Evolutionary conservation across 1,284 basidiomycete genomes (phyloP).

Genomic region (Cryptococcus hybrid): DNA sequence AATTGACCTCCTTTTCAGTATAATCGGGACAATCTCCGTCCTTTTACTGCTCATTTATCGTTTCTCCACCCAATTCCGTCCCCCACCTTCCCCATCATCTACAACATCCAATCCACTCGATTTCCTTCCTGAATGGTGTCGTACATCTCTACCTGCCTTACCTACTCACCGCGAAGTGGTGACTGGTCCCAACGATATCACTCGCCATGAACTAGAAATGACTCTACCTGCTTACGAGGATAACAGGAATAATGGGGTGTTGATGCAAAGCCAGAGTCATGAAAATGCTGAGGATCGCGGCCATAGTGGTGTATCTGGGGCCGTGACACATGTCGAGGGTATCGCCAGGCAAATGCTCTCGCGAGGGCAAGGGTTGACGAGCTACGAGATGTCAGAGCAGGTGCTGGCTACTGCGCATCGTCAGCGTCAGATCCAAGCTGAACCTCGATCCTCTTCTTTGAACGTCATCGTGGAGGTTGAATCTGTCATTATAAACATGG

Average conservation of each 20-base stretch:
- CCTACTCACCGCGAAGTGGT: constrained; percentile 15
- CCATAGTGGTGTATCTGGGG: neutral
- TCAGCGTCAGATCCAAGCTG: too few species aligned
- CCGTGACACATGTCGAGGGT: too few species aligned
- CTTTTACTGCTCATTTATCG: constrained; percentile 17
- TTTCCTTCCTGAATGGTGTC: constrained; percentile 12
- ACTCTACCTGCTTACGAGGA: constrained; percentile 21
- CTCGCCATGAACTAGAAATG: constrained; percentile 8
- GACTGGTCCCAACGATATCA: constrained; percentile 11
- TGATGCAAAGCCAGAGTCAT: constrained; percentile 9
- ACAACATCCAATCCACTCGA: neutral
- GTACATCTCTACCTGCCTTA: constrained; percentile 1
- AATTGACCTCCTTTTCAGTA: neutral
- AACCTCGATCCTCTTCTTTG: too few species aligned
- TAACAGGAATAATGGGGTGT: constrained; percentile 14
- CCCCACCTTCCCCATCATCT: neutral
- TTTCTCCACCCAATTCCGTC: constrained; percentile 5
- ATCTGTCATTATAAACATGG: too few species aligned
- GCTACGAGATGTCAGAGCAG: too few species aligned
- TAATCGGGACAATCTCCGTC: constrained; percentile 14
- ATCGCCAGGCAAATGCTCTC: too few species aligned
- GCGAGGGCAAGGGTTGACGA: too few species aligned
- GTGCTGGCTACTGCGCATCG: too few species aligned
- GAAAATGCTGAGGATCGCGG: constrained; percentile 5
- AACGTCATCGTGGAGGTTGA: too few species aligned